Conservation (phyloP, 2,329 filamentous ascomycete species). For the Hawksworthiomyces lignivorus region DNA sequence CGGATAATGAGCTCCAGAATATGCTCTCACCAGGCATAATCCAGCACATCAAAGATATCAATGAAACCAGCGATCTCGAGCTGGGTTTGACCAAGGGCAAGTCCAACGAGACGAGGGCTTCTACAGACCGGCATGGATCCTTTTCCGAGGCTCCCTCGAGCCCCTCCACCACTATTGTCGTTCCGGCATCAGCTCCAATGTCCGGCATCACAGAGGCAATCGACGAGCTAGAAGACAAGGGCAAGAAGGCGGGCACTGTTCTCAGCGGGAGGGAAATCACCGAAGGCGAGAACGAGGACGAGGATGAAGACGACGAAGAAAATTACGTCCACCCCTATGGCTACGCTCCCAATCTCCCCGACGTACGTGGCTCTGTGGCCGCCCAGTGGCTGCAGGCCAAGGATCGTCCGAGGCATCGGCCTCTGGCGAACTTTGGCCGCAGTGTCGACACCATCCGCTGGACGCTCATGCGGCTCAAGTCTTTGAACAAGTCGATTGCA, state of each 20-base stretch:
- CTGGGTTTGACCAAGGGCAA: background rate
- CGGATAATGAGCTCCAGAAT: background rate
- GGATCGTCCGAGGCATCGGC: slow-evolving; percentile 62
- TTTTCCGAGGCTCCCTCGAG: slow-evolving; percentile 5
- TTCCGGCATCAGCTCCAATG: slow-evolving; percentile 1
- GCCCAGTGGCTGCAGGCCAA: slow-evolving; percentile 60
- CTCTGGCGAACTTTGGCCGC: slow-evolving; percentile 56
- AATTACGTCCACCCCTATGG: slow-evolving; percentile 27
- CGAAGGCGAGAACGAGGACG: slow-evolving; percentile 32
- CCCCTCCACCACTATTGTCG: slow-evolving; percentile 1
- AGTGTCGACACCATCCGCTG: slow-evolving; percentile 87
- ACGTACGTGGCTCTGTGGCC: slow-evolving; percentile 45
- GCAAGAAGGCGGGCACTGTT: background rate
- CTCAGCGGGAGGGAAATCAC: background rate
- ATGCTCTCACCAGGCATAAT: slow-evolving; percentile 3
- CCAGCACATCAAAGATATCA: slow-evolving; percentile 3
- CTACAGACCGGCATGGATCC: background rate
- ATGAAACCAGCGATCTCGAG: too few species aligned
- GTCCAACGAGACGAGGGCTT: background rate
- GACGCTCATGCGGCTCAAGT: slow-evolving; percentile 58
- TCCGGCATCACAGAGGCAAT: slow-evolving; percentile 4
- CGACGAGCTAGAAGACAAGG: background rate
- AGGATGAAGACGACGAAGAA: slow-evolving; percentile 47
- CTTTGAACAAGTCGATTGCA: slow-evolving; percentile 28
- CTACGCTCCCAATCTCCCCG: slow-evolving; percentile 20